phyloP scores from a whole-genome alignment of 495 filamentous ascomycete species.

The Jackrogersella minutella region DNA sequence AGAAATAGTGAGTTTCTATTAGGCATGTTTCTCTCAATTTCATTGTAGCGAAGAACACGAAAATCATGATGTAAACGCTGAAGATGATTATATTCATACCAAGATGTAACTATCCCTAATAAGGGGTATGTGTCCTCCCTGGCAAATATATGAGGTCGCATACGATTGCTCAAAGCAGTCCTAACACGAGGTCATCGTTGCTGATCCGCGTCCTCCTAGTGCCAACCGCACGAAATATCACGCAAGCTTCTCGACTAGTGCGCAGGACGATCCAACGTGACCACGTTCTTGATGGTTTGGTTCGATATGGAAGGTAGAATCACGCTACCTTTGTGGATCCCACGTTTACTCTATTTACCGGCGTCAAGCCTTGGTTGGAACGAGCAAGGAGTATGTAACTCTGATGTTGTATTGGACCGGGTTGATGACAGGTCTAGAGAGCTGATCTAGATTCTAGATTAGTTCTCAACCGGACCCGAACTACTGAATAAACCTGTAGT shows the following conservation, averaged over 20 bases:
- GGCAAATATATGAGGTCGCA: no score
- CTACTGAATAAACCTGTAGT: not conserved
- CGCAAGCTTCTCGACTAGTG: not conserved
- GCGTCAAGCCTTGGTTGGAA: not conserved
- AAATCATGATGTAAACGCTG: not conserved
- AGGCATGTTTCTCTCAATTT: not conserved
- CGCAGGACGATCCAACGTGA: not conserved
- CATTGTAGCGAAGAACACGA: not conserved
- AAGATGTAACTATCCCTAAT: not conserved
- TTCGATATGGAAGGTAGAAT: not conserved
- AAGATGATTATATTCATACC: not conserved
- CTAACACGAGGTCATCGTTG: not conserved
- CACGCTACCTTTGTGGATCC: not conserved
- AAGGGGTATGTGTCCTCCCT: not conserved
- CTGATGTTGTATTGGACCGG: slow-evolving; percentile 6
- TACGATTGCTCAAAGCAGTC: no score
- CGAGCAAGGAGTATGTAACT: not conserved
- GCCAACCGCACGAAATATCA: not conserved
- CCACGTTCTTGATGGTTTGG: not conserved
- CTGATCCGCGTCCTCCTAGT: not conserved
- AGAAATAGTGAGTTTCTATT: not conserved
- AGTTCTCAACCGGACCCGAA: slow-evolving; percentile 7
- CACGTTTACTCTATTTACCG: not conserved
- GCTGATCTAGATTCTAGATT: not conserved
- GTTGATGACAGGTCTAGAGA: not conserved